Evolutionary conservation across 331 rosid genomes (phyloP), one percentile per base, ranked within the genome.

Genomic region (Acacia concinna): DNA sequence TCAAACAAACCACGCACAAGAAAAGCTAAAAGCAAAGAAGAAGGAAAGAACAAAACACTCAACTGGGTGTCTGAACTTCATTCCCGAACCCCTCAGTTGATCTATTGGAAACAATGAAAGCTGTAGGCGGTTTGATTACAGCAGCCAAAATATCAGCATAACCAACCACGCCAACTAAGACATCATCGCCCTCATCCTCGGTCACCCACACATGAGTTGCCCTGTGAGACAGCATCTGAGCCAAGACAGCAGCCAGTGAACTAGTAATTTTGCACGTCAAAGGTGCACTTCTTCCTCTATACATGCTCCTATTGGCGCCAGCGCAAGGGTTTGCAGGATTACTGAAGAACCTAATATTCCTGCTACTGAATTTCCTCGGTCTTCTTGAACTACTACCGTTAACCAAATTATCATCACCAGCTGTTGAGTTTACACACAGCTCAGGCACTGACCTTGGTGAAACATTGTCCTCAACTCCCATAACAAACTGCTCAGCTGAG

Each of bases 201-300:
- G 92, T 88, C 75, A 93, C 98, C 98, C 99, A 96, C 20, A 96
- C 94, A 76, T 93, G 99, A 78, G 96, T 90, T 59, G 94, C 99
- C 73, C 98, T 84, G 78, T 96, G 99, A 10, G 99, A 96, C 73
- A 96, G 88, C 98, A 96, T 90, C 87, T 96, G 99, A 79, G 99
- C 99, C 98, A 96, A 82, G 20, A 93, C 98, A 14, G 99, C 97
- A 18, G 99, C 98, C 87, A 96, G 79, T 65, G 99, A 96, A 87
- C 94, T 96, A 3, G 97, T 90, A 38, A 90, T 80, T 85, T 84
- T 96, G 83, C 99, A 96, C 14, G 97, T 96, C 85, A 96, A 83
- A 3, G 98, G 97, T 1, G 98, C 93, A 68, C 98, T 96, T 84
- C 99, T 89, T 56, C 99, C 99, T 59, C 99, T 76, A 67, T 89